Conservation (phyloP, 2,329 filamentous ascomycete genomes). For the Drechslera avenae region DNA sequence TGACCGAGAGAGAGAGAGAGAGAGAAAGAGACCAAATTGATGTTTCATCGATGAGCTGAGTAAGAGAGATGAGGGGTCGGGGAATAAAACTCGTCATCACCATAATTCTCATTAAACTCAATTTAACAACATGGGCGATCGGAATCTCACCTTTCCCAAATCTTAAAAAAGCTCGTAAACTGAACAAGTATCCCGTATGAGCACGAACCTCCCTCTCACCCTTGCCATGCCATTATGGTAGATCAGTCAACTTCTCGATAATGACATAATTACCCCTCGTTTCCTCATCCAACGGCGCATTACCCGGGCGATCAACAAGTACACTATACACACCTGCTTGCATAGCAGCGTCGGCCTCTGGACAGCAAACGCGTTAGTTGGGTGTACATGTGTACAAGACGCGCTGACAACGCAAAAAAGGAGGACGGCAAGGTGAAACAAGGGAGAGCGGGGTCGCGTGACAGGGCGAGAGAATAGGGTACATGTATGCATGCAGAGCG, state of each 20-base stretch:
- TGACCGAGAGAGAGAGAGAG: constrained; percentile 40
- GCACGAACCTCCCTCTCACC: no score
- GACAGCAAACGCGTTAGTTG: constrained; percentile 21
- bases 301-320: constrained; percentile 67
- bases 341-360: constrained; percentile 54
- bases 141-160: no score
- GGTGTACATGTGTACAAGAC: not conserved
- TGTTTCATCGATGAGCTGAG: constrained; percentile 48
- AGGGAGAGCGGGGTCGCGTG: constrained; percentile 7
- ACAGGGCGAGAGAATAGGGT: not conserved
- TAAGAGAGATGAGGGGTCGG: constrained; percentile 33
- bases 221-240: constrained; percentile 22
- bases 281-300: constrained; percentile 60
- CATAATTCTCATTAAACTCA: no score
- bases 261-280: constrained; percentile 29
- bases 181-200: no score
- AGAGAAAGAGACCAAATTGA: no score
- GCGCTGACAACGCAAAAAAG: not conserved
- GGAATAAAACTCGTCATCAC: no score
- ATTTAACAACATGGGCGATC: no score
- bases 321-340: constrained; percentile 51
- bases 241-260: constrained; percentile 47
- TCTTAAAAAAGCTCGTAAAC: no score
- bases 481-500: no score
- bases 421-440: no score